A percentile compares a stretch with the other conserved stretches of the same genome.
Conservation (phyloP, 208 protist species). For the Balamuthia mandrillaris region DNA sequence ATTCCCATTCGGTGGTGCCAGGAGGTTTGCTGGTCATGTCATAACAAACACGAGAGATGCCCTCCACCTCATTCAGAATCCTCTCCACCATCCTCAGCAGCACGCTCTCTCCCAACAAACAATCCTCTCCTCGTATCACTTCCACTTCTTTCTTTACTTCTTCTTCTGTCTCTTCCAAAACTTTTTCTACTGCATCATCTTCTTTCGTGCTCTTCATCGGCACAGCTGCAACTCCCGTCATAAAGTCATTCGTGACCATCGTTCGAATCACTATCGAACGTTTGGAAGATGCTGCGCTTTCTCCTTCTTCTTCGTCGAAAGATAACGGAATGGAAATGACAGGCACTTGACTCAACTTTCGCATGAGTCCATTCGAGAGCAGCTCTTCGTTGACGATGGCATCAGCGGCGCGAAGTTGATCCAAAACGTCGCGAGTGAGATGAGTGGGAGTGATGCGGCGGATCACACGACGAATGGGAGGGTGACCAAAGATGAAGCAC, state of each 20-base stretch:
- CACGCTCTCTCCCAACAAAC: too few relatives aligned
- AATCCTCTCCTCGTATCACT: slow-evolving; percentile 6
- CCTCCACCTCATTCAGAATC: slow-evolving; percentile 62
- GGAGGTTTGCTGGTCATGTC: slow-evolving; percentile 95
- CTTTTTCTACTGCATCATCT: too few relatives aligned
- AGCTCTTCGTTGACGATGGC: slow-evolving; percentile 79
- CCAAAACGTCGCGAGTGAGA: slow-evolving; percentile 74
- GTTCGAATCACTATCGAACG: slow-evolving; percentile 87
- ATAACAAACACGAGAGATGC: slow-evolving; percentile 87
- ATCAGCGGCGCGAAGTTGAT: slow-evolving; percentile 86
- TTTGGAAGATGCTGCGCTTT: slow-evolving; percentile 50
- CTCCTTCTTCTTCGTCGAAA: slow-evolving; percentile 71
- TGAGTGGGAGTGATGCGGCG: slow-evolving; percentile 74
- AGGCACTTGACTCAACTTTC: slow-evolving; percentile 85
- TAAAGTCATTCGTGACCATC: slow-evolving; percentile 94
- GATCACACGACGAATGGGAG: background rate
- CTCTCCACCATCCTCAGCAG: slow-evolving; percentile 78
- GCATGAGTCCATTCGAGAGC: slow-evolving; percentile 77
- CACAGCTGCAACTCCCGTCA: slow-evolving; percentile 78
- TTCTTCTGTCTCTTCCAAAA: too few relatives aligned
- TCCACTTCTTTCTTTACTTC: slow-evolving; percentile 41
- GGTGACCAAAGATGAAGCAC: slow-evolving; percentile 82
- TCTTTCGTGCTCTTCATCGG: background rate
- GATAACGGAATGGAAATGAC: slow-evolving; percentile 85
- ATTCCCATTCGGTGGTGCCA: slow-evolving; percentile 97